Base-by-base conservation (phyloP, 2,329 filamentous ascomycete species). In the Leptodontidium sp. region DNA sequence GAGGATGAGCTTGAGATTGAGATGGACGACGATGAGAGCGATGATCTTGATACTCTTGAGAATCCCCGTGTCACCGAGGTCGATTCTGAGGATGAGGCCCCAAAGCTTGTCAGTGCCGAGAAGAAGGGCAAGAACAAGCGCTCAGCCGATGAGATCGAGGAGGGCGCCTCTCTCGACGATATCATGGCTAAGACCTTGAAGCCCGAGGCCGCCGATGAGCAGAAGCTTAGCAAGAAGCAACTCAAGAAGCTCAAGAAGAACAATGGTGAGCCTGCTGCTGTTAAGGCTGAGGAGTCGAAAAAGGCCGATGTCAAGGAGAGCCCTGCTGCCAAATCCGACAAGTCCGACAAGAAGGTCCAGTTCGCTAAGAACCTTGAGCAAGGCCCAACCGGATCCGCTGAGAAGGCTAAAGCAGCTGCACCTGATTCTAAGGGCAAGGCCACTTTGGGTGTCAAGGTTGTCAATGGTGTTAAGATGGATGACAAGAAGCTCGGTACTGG, bases 281-380 rank as follows among this genome's bases (percentile, higher is more conserved):
- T 84, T 55, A 87, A 90, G 76, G 80, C 82, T 57, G 83, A 87
- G 73, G 83, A 87, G 74, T 83, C 87, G 74, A 89, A 90, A 80
- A 84, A 88, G 70, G 85, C 86, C 66, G 82, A 83, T 14, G 74
- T 79, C 70, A 88, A 88, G 72, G 62, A 64, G 4, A 65, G 63
- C 29, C 50, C 52, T 58, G 74, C 76, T 17, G 74, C 80, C 70
- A 89, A 89, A 73, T 74, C 76, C 24, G 81, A 81, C 73, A 90
- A 90, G 86, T 84, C 85, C 67, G 91, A 92, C 81, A 98, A 98
- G 89, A 98, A 98, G 86, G 96, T 99, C 70, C 93, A 97, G 82
- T 99, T 99, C 81, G 95, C 96, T 79, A 98, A 98, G 88, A 94
- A 98, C 82, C 93, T 99, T 72, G 96, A 98, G 86, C 94, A 97